Percentiles rank a stretch among this genome's conserved stretches.
phyloP scores from a whole-genome alignment of 192 early-diverging fungal species.

The Paraglomus brasilianum region DNA sequence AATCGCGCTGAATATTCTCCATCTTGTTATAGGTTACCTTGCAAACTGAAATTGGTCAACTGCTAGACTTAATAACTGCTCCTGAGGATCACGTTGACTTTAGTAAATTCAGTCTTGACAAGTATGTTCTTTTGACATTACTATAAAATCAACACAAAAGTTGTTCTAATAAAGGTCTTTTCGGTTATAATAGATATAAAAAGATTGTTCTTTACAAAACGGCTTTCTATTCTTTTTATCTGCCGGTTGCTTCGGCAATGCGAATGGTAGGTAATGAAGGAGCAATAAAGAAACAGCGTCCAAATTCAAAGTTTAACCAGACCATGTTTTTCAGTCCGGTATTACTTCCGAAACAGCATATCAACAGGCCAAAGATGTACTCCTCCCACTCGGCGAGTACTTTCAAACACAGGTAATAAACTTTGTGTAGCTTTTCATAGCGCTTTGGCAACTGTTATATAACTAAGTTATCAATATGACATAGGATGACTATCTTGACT shows the following conservation, averaged over 20 bases:
- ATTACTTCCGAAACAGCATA: constrained; percentile 76
- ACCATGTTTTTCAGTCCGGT: constrained; percentile 53
- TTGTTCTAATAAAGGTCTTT: not conserved
- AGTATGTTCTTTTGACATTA: constrained; percentile 51
- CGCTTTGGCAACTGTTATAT: too few relatives aligned
- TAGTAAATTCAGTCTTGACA: constrained; percentile 84
- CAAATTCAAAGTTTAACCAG: not conserved
- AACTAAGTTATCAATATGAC: not conserved
- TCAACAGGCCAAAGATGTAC: constrained; percentile 79
- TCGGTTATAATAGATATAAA: constrained; percentile 51
- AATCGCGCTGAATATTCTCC: constrained; percentile 28
- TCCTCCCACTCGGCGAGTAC: constrained; percentile 95
- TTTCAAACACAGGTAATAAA: constrained; percentile 86
- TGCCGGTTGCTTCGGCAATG: constrained; percentile 95
- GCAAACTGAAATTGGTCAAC: constrained; percentile 97
- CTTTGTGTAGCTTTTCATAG: not conserved
- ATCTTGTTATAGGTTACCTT: constrained; percentile 62
- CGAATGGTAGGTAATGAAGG: constrained; percentile 56
- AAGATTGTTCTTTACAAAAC: constrained; percentile 99
- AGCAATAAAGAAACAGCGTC: not conserved
- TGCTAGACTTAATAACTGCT: constrained; percentile 97
- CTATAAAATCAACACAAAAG: not conserved
- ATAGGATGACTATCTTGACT: constrained; percentile 95
- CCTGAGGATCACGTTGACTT: constrained; percentile 95
- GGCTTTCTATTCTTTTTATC: constrained; percentile 98